Percentiles rank a stretch among this genome's conserved stretches.
Evolutionary conservation across 1,284 basidiomycete genomes (phyloP).

Genomic region (Puccinia polysora): DNA sequence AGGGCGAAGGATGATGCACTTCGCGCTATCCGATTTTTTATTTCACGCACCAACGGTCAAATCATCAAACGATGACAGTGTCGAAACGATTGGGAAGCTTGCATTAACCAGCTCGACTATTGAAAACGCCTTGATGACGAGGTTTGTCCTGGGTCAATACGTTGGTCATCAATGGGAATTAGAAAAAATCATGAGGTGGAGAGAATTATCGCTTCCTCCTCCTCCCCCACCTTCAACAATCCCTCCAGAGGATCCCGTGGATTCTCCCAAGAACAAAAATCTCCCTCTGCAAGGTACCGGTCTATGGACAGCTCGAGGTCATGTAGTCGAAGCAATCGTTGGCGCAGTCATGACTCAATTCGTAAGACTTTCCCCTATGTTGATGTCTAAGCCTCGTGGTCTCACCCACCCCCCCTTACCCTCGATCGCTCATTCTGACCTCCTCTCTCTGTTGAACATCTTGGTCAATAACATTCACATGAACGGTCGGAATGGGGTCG

Average conservation of each 20-base stretch:
- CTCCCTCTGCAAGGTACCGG: not conserved
- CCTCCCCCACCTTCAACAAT: too few relatives aligned
- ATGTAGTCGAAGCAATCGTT: conserved; percentile 39
- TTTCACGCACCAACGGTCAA: conserved; percentile 7
- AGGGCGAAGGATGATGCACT: conserved; percentile 41
- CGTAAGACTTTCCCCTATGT: conserved; percentile 1
- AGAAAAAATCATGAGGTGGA: conserved; percentile 43
- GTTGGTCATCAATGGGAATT: conserved; percentile 43
- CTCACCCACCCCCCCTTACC: too few relatives aligned
- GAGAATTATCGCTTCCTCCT: conserved; percentile 11
- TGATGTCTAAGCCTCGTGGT: too few relatives aligned
- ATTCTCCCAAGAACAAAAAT: not conserved
- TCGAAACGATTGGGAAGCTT: not conserved
- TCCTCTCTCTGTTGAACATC: not conserved
- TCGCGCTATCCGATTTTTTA: conserved; percentile 32
- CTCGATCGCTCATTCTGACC: too few relatives aligned
- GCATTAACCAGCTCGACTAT: not conserved
- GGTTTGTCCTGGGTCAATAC: conserved; percentile 39
- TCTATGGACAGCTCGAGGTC: conserved; percentile 39
- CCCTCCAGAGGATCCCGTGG: not conserved
- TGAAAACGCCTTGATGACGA: conserved; percentile 31
- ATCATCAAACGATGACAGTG: not conserved
- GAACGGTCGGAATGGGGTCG: not conserved
- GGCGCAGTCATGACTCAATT: conserved; percentile 38
- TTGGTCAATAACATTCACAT: not conserved